Percentiles rank a stretch among this genome's conserved stretches.
Evolutionary conservation across 2,329 filamentous ascomycete species (phyloP).

Genomic region (Lomentospora prolificans): DNA sequence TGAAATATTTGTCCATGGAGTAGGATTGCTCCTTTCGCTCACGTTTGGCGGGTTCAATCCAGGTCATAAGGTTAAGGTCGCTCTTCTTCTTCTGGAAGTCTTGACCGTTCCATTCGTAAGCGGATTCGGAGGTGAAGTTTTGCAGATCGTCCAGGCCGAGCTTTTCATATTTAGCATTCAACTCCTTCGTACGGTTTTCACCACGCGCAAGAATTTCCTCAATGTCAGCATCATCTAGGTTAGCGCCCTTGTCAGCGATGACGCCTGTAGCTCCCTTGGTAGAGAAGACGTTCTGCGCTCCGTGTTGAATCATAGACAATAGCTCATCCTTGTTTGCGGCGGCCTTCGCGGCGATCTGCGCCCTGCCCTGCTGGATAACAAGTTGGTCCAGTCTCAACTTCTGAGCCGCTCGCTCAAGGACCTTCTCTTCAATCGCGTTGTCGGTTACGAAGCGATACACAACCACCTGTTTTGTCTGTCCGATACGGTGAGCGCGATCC

Average conservation of each 20-base stretch:
- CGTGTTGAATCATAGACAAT: conserved; percentile 96
- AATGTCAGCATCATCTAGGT: conserved; percentile 79
- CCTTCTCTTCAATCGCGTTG: conserved; percentile 97
- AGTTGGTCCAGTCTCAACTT: conserved; percentile 94
- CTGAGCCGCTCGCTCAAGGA: conserved; percentile 89
- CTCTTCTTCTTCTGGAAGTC: conserved; percentile 89
- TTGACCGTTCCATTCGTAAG: conserved; percentile 98
- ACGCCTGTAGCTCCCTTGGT: conserved; percentile 55
- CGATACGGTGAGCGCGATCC: conserved; percentile 97
- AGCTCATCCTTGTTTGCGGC: conserved; percentile 94
- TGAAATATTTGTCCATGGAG: conserved; percentile 98
- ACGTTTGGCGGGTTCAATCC: conserved; percentile 98
- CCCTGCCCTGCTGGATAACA: conserved; percentile 93
- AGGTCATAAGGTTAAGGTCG: conserved; percentile 72
- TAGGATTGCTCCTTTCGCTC: conserved; percentile 98
- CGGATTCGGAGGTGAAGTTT: conserved; percentile 94
- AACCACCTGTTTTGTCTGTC: conserved; percentile 94
- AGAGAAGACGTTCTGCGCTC: conserved; percentile 88
- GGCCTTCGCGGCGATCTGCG: conserved; percentile 81
- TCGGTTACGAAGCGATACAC: conserved; percentile 97
- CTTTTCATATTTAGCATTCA: conserved; percentile 93
- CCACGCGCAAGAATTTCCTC: conserved; percentile 79
- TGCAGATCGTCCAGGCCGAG: conserved; percentile 94
- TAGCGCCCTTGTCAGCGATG: conserved; percentile 47
- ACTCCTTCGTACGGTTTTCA: conserved; percentile 76